Percentiles rank a stretch among this genome's conserved stretches.
phyloP scores from a whole-genome alignment of 2,329 filamentous ascomycete species.

The Colletotrichum lindemuthianum region DNA sequence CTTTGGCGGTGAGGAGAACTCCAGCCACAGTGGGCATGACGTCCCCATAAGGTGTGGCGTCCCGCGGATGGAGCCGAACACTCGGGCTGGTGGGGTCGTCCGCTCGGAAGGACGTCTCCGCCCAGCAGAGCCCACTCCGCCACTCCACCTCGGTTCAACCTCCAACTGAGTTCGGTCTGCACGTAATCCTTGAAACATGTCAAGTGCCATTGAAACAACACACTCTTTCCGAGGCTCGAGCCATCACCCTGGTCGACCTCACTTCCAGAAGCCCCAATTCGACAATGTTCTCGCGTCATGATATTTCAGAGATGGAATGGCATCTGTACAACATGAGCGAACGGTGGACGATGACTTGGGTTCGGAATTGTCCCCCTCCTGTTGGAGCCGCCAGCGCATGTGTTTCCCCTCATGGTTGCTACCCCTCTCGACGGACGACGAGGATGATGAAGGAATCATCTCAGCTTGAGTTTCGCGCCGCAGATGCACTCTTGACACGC shows the following conservation, averaged over 20 bases:
- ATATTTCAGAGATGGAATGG: constrained; percentile 7
- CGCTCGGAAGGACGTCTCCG: constrained; percentile 4
- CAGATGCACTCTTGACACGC: too few species aligned
- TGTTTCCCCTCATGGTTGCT: not conserved
- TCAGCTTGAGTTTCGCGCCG: not conserved
- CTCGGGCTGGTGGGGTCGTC: constrained; percentile 17
- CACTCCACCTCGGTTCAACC: constrained; percentile 7
- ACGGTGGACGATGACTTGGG: not conserved
- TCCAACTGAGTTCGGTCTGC: constrained; percentile 13
- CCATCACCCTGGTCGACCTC: not conserved
- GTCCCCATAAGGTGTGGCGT: constrained; percentile 11
- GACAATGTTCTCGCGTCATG: constrained; percentile 7
- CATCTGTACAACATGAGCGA: not conserved
- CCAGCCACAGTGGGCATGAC: constrained; percentile 17
- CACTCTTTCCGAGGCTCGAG: constrained; percentile 14
- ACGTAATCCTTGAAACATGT: constrained; percentile 31
- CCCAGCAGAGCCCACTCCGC: constrained; percentile 10
- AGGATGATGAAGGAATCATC: not conserved
- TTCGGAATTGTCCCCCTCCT: not conserved
- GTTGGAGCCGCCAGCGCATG: constrained; percentile 9
- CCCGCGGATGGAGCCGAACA: not conserved
- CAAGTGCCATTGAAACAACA: constrained; percentile 27
- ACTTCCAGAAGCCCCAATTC: constrained; percentile 6
- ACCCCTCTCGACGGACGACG: not conserved
- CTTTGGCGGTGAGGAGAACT: constrained; percentile 35